Base-by-base conservation (phyloP, 2,329 filamentous ascomycete species). In the Didymella glomerata region DNA sequence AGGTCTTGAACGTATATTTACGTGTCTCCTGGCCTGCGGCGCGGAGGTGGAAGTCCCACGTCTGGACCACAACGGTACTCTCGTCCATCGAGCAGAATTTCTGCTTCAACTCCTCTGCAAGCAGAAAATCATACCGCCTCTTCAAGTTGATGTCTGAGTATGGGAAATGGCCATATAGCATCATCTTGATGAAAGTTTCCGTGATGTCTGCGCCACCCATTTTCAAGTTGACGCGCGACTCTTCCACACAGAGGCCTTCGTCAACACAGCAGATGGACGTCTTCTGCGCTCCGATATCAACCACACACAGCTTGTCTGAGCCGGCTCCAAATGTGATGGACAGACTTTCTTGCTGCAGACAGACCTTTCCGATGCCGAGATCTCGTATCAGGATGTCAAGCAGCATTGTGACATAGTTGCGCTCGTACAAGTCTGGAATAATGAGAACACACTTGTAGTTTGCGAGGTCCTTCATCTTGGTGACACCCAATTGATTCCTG, bases 391-490 rank as follows among this genome's bases (percentile, higher is more conserved):
- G 87, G 60, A 95, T 91, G 55, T 93, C 89, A 41, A 99, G 82
- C 10, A 96, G 82, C 73, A 90, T 88, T 48, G 92, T 92, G 18
- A 98, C 92, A 65, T 97, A 96, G 49, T 87, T 87, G 76, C 96
- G 96, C 79, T 99, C 95, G 79, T 98, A 99, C 10, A 99, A 83
- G 75, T 99, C 95, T 0, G 95, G 95, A 46, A 99, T 96, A 63
- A 99, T 89, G 71, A 98, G 92, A n/a, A 97, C 93, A 68, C 93
- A 97, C 70, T 91, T 95, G 78, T 97, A 98, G 75, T 96, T 91
- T 54, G 86, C 85, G 88, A 93, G 96, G 50, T 94, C 88, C 68
- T 89, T 90, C 70, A 90, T 90, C 63, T 87, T 88, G 27, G 84
- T 88, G 41, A 97, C 77, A 1, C 90, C 91, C 9, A 98, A 83